Evolutionary conservation across 306 rosid species (phyloP).

Genomic region (Rosa multiflora): DNA sequence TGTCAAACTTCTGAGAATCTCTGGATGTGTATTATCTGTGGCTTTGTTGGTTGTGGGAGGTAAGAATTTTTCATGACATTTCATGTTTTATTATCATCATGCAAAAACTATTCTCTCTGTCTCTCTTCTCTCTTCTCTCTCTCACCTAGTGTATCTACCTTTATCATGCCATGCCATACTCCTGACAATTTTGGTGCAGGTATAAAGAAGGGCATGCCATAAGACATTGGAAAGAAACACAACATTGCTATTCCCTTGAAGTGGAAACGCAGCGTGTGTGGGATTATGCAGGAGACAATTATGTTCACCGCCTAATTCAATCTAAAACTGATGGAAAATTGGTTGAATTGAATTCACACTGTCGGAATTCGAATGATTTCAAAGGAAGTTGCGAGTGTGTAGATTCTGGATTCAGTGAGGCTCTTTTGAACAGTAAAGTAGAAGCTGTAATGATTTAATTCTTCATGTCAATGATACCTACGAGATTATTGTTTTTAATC

Average conservation of each 20-base stretch:
- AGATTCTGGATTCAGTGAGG: conserved; percentile 75
- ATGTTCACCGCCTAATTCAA: conserved; percentile 87
- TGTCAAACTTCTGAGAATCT: conserved; percentile 96
- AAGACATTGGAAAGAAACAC: conserved; percentile 92
- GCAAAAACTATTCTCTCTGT: neutral
- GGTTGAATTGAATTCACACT: conserved; percentile 81
- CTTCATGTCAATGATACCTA: conserved; percentile 19
- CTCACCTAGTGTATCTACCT: neutral
- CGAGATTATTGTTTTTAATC: conserved; percentile 6
- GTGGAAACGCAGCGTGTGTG: conserved; percentile 92
- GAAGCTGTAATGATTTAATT: conserved; percentile 69
- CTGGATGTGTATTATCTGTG: conserved; percentile 96
- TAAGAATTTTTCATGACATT: conserved; percentile 24
- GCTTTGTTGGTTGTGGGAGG: conserved; percentile 98
- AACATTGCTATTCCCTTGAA: conserved; percentile 93
- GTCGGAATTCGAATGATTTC: conserved; percentile 46
- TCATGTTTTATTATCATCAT: neutral
- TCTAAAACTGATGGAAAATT: conserved; percentile 96
- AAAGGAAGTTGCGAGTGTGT: conserved; percentile 68
- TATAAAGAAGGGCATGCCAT: conserved; percentile 91
- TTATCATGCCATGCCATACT: neutral
- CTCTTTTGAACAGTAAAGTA: conserved; percentile 83
- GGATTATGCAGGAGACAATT: conserved; percentile 97
- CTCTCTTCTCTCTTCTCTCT: neutral
- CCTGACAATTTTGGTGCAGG: conserved; percentile 40